Conservation (phyloP, 2,329 filamentous ascomycete species). For the Penicillium sclerotigenum region DNA sequence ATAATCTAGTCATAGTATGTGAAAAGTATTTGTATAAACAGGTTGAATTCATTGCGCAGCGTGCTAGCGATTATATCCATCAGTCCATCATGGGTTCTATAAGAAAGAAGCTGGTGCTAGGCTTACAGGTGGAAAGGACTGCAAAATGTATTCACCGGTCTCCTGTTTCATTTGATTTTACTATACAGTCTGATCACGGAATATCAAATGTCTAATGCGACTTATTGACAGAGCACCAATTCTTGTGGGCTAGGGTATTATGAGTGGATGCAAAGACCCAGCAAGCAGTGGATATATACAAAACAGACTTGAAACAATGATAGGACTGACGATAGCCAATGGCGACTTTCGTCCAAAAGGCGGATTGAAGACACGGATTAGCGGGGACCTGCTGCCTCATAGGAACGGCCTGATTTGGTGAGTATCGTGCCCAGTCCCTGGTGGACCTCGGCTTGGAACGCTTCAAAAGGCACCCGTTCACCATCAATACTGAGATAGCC, state of each 20-base stretch:
- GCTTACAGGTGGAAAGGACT: neutral
- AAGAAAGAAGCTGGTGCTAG: neutral
- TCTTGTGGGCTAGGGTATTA: constrained; percentile 35
- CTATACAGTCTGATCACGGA: constrained; percentile 13
- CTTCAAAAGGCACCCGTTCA: constrained; percentile 78
- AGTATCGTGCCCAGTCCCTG: constrained; percentile 78
- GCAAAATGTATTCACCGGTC: constrained; percentile 5
- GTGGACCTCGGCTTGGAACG: constrained; percentile 89
- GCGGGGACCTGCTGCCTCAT: constrained; percentile 56
- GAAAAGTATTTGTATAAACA: constrained; percentile 6
- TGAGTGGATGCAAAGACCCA: constrained; percentile 24
- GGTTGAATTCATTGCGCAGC: constrained; percentile 12
- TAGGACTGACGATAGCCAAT: constrained; percentile 1
- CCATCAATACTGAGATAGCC: constrained; percentile 95
- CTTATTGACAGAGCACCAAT: constrained; percentile 15
- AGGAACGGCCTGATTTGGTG: constrained; percentile 67
- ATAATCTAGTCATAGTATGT: constrained; percentile 1
- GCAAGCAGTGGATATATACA: constrained; percentile 12
- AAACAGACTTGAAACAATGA: neutral
- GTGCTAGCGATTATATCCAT: constrained; percentile 9
- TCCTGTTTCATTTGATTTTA: constrained; percentile 6
- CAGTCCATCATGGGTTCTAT: neutral
- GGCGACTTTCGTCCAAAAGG: neutral
- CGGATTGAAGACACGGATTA: constrained; percentile 8
- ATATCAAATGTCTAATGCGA: constrained; percentile 1